A percentile compares a stretch with the other conserved stretches of the same genome.
These are phyloP conservation scores for Rheum nobile DNA, from an alignment of 148 eudicot genomes.

Conservation along the genomic window DNA sequence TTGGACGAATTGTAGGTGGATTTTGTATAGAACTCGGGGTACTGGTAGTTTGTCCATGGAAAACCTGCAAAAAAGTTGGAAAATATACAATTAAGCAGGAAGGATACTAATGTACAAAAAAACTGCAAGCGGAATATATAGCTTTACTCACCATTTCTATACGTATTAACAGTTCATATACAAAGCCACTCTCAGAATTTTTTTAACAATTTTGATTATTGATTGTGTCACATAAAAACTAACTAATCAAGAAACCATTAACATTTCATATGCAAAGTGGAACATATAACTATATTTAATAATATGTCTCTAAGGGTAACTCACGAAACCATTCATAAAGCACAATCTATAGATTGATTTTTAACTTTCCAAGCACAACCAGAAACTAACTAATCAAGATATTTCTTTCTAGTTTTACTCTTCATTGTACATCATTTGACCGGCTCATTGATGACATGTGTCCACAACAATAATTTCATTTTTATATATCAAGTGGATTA, in stretches of 20 bases:
- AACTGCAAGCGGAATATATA: too few species aligned
- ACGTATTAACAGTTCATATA: background rate
- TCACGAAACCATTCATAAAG: background rate
- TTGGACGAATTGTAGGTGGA: constrained; percentile 7
- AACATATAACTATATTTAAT: too few species aligned
- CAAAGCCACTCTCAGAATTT: background rate
- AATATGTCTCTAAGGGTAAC: too few species aligned
- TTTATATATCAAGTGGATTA: background rate
- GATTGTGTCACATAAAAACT: background rate
- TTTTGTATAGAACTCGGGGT: background rate
- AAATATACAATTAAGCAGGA: too few species aligned
- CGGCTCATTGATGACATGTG: background rate
- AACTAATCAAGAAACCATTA: background rate
- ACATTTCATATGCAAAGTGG: too few species aligned
- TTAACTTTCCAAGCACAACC: too few species aligned
- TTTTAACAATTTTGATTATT: background rate
- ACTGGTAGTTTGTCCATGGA: constrained; percentile 2
- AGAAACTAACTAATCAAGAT: too few species aligned
- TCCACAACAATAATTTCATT: background rate
- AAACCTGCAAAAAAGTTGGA: background rate
- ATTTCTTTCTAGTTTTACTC: too few species aligned
- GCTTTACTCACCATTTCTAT: too few species aligned
- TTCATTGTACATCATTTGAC: too few species aligned
- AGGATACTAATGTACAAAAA: too few species aligned
- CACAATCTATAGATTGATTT: too few species aligned